Evolutionary conservation across 495 filamentous ascomycete genomes (phyloP).

Genomic region (Podospora pseudocomata): DNA sequence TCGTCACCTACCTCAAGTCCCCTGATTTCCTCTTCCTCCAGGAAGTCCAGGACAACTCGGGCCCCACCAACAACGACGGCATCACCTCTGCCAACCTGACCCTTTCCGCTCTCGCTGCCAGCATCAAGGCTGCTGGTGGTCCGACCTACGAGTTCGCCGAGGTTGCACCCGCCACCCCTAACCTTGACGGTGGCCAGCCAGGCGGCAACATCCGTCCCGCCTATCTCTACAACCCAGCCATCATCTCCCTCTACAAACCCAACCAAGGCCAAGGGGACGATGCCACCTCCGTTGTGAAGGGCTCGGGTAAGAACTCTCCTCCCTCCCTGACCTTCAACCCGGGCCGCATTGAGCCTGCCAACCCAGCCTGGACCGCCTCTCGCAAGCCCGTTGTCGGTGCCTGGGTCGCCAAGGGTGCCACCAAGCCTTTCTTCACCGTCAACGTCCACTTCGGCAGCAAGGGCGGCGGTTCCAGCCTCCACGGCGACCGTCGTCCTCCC

Average conservation of each 20-base stretch:
- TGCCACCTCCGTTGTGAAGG: slow-evolving; percentile 47
- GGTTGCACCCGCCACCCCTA: slow-evolving; percentile 44
- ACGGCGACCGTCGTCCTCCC: slow-evolving; percentile 58
- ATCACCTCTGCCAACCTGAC: slow-evolving; percentile 46
- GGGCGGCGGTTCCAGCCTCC: slow-evolving; percentile 52
- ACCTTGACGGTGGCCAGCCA: slow-evolving; percentile 54
- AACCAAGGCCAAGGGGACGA: slow-evolving; percentile 43
- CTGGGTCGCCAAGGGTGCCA: slow-evolving; percentile 48
- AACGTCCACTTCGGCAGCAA: slow-evolving; percentile 59
- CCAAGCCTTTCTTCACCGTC: slow-evolving; percentile 52
- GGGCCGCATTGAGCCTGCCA: slow-evolving; percentile 54
- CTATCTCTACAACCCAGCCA: slow-evolving; percentile 54
- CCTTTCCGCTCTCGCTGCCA: slow-evolving; percentile 41
- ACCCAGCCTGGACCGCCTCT: slow-evolving; percentile 48
- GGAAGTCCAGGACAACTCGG: slow-evolving; percentile 59
- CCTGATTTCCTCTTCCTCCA: slow-evolving; percentile 58
- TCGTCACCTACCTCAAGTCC: slow-evolving; percentile 49
- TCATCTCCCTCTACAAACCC: slow-evolving; percentile 47
- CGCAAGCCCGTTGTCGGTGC: slow-evolving; percentile 57
- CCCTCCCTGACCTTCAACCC: slow-evolving; percentile 54
- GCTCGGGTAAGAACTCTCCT: slow-evolving; percentile 25
- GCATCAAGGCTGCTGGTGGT: slow-evolving; percentile 38
- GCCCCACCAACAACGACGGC: slow-evolving; percentile 46
- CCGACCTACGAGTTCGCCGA: slow-evolving; percentile 47
- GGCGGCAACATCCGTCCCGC: slow-evolving; percentile 64